Evolutionary conservation across 2,329 filamentous ascomycete genomes (phyloP).

Genomic region (Escovopsis sp.): DNA sequence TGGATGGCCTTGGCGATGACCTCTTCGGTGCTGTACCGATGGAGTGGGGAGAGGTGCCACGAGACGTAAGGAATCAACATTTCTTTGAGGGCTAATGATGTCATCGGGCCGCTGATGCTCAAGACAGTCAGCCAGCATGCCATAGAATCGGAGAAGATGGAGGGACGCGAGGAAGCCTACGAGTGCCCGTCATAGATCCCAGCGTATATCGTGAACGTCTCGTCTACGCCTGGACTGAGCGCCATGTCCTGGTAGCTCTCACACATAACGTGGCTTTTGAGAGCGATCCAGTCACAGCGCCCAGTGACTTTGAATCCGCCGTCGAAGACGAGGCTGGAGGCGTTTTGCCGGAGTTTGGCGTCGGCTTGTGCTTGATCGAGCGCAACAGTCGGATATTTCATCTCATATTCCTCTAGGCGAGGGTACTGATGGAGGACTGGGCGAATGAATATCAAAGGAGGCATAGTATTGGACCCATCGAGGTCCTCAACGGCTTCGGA

Average conservation of each 20-base stretch:
- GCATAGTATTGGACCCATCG: too few relatives aligned
- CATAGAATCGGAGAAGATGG: background rate
- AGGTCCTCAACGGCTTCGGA: too few relatives aligned
- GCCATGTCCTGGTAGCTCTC: constrained; percentile 23
- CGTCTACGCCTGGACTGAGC: constrained; percentile 16
- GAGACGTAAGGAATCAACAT: constrained; percentile 29
- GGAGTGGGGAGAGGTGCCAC: constrained; percentile 17
- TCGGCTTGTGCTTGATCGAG: constrained; percentile 10
- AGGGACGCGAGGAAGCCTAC: constrained; percentile 14
- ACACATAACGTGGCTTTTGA: constrained; percentile 21
- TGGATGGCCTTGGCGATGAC: constrained; percentile 41
- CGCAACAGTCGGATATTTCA: too few relatives aligned
- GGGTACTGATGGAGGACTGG: too few relatives aligned
- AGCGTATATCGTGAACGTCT: constrained; percentile 15
- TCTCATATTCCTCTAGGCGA: too few relatives aligned
- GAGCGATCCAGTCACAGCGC: constrained; percentile 19
- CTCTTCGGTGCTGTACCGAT: constrained; percentile 22
- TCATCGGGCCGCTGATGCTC: constrained; percentile 25
- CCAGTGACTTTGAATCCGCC: constrained; percentile 12
- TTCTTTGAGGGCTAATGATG: constrained; percentile 24
- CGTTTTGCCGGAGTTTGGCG: constrained; percentile 16
- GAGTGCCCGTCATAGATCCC: constrained; percentile 37
- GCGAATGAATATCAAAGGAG: too few relatives aligned
- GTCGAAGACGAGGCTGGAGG: constrained; percentile 16
- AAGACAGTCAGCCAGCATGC: background rate